Evolutionary conservation across 495 filamentous ascomycete genomes (phyloP), one percentile per base, ranked within the genome.

Genomic region (Daldinia vernicosa): DNA sequence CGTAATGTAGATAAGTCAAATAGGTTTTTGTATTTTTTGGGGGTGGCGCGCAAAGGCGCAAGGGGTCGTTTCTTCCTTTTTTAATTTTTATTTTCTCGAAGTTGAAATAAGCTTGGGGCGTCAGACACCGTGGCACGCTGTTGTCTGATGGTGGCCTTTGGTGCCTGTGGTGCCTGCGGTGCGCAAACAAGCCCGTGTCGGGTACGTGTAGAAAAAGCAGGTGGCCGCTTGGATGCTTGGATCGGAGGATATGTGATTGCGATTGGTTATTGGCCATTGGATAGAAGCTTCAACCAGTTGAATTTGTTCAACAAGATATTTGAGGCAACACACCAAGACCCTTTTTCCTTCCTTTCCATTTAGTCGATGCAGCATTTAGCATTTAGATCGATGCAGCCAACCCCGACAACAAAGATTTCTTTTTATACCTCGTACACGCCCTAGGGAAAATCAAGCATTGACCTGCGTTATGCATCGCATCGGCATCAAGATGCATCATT

Each of bases 261-360:
- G 72, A 70, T 71, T 67, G 58, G 74, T 61, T 66, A 77, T 77
- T 74, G 75, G 70, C 66, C 66, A 70, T 71, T 71, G 54, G 59
- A 59, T 67, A 52, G 66, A 67, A 69, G 63, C 66, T 47, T 71
- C 66, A 63, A 70, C 75, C 75, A 76, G 66, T 74, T 76, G 75
- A 45, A 76, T 68, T 65, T 47, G 58, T 39, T 62, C 62, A 71
- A 63, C 68, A n/a, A 37, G 43, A 74, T 62, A 60, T 60, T 63
- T 71, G 71, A 74, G 71, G 71, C 71, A 67, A 71, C 71, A 70
- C 71, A 74, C 58, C 71, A 64, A 69, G 57, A 65, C 47, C 43
- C 15, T 45, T 70, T 69, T 60, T 30, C 47, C 43, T 8, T 45
- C 66, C 60, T 63, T 47, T 47, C 17, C n/a, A 45, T 17, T 3